These are phyloP conservation scores for Dimargaris cristalligena DNA, from an alignment of 192 early-diverging fungal genomes.

Conservation along the genomic window DNA sequence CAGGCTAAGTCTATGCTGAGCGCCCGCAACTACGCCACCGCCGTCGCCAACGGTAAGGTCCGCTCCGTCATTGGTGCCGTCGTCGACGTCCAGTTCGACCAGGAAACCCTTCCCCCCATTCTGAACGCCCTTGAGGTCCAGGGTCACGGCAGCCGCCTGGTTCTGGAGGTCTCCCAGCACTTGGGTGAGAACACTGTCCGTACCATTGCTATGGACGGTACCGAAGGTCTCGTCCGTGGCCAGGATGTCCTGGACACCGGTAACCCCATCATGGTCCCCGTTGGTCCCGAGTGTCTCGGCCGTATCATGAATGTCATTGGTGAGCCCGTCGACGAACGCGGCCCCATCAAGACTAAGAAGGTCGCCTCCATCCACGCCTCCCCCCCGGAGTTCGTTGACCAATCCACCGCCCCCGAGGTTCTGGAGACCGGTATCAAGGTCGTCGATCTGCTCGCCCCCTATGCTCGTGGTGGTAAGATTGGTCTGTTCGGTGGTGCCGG, in stretches of 20 bases:
- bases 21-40: slow-evolving; percentile 44
- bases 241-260: slow-evolving; percentile 90
- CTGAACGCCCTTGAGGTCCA: slow-evolving; percentile 93
- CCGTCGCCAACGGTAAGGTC: slow-evolving; percentile 52
- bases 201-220: slow-evolving; percentile 99
- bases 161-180: slow-evolving; percentile 92
- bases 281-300: slow-evolving; percentile 85
- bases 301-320: slow-evolving; percentile 99
- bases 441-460: slow-evolving; percentile 93
- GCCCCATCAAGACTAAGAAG: slow-evolving; percentile 86
- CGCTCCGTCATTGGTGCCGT: slow-evolving; percentile 95
- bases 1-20: background rate
- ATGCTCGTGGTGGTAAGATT: slow-evolving; percentile 96
- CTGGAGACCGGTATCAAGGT: slow-evolving; percentile 98
- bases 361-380: slow-evolving; percentile 74
- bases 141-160: slow-evolving; percentile 63
- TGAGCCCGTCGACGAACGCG: slow-evolving; percentile 95
- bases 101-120: slow-evolving; percentile 78
- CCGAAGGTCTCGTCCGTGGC: slow-evolving; percentile 92
- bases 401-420: slow-evolving; percentile 85
- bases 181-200: slow-evolving; percentile 97
- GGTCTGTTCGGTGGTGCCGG: slow-evolving; percentile 97
- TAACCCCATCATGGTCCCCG: slow-evolving; percentile 78
- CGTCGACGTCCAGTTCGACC: slow-evolving; percentile 92
- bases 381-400: slow-evolving; percentile 88